phyloP scores from a whole-genome alignment of 164 flowering plant species.

The Piper longum region DNA sequence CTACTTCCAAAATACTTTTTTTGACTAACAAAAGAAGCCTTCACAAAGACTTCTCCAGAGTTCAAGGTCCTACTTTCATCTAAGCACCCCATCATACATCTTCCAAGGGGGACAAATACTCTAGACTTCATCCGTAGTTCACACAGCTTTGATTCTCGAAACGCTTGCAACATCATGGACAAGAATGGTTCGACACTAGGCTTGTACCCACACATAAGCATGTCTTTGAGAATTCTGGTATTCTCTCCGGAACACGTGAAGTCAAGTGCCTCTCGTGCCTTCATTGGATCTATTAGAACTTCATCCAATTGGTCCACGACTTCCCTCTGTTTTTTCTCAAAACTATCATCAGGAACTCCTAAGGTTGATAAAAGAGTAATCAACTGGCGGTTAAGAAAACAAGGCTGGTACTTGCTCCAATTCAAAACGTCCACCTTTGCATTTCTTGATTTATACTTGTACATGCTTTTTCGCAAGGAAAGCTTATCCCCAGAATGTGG shows the following conservation, averaged over 20 bases:
- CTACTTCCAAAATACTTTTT: slow-evolving; percentile 9
- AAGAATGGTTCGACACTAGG: slow-evolving; percentile 79
- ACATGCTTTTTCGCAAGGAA: slow-evolving; percentile 69
- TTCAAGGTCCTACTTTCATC: slow-evolving; percentile 80
- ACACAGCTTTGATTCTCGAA: slow-evolving; percentile 49
- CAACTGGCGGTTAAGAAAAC: slow-evolving; percentile 72
- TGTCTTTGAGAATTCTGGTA: slow-evolving; percentile 50
- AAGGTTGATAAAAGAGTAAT: slow-evolving; percentile 80
- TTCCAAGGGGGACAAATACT: slow-evolving; percentile 53
- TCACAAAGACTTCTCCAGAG: slow-evolving; percentile 85
- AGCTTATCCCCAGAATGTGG: slow-evolving; percentile 44
- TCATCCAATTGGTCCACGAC: slow-evolving; percentile 43
- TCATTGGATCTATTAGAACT: slow-evolving; percentile 43
- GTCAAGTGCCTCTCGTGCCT: slow-evolving; percentile 54
- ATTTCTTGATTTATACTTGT: slow-evolving; percentile 46
- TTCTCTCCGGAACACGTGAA: slow-evolving; percentile 66
- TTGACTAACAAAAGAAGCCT: slow-evolving; percentile 27
- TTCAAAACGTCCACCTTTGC: slow-evolving; percentile 56
- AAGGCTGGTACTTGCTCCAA: slow-evolving; percentile 72
- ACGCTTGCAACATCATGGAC: slow-evolving; percentile 76
- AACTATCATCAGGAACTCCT: slow-evolving; percentile 55
- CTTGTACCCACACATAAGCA: slow-evolving; percentile 72
- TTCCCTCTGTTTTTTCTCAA: slow-evolving; percentile 56
- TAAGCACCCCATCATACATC: slow-evolving; percentile 84
- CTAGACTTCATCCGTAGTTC: slow-evolving; percentile 55